Percentiles rank a stretch among this genome's conserved stretches.
These are phyloP conservation scores for Umbelopsis ramanniana DNA, from an alignment of 192 early-diverging fungal species.

Conservation along the genomic window DNA sequence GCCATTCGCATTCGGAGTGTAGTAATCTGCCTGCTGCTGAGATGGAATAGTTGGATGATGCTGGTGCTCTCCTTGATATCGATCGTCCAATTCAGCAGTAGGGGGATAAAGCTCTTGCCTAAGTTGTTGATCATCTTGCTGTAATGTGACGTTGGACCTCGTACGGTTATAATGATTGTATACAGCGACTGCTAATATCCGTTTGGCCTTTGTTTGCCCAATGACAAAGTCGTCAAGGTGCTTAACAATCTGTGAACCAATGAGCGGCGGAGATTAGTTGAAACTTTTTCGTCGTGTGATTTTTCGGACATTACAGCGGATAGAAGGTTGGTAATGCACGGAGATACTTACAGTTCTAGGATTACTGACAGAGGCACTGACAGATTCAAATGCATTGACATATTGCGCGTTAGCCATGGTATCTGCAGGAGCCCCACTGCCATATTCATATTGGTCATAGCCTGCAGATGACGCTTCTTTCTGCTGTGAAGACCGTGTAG, in stretches of 20 bases:
- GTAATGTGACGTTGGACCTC: slow-evolving; percentile 64
- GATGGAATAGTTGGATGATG: slow-evolving; percentile 14
- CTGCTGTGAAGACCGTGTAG: neutral
- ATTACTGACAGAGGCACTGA: neutral
- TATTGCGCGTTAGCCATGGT: neutral
- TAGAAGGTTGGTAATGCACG: neutral
- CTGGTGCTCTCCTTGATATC: slow-evolving; percentile 28
- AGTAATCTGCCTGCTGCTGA: slow-evolving; percentile 17
- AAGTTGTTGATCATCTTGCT: slow-evolving; percentile 42
- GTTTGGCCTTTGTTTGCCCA: slow-evolving; percentile 84
- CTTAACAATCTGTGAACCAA: slow-evolving; percentile 61
- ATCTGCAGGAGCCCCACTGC: neutral
- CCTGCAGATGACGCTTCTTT: neutral
- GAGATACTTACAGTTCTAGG: slow-evolving; percentile 5
- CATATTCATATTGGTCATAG: slow-evolving; percentile 15
- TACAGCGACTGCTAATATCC: slow-evolving; percentile 81
- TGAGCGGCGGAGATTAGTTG: slow-evolving; percentile 19
- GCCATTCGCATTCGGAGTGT: slow-evolving; percentile 15
- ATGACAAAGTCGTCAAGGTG: slow-evolving; percentile 88
- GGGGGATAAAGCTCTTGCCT: slow-evolving; percentile 9
- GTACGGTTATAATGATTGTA: slow-evolving; percentile 86
- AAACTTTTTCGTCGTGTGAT: slow-evolving; percentile 11
- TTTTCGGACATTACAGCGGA: slow-evolving; percentile 11
- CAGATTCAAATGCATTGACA: neutral
- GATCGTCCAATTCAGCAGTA: slow-evolving; percentile 23